These are phyloP conservation scores for Phytophthora ramorum DNA, from an alignment of 352 stramenopile genomes.

Conservation along the genomic window DNA sequence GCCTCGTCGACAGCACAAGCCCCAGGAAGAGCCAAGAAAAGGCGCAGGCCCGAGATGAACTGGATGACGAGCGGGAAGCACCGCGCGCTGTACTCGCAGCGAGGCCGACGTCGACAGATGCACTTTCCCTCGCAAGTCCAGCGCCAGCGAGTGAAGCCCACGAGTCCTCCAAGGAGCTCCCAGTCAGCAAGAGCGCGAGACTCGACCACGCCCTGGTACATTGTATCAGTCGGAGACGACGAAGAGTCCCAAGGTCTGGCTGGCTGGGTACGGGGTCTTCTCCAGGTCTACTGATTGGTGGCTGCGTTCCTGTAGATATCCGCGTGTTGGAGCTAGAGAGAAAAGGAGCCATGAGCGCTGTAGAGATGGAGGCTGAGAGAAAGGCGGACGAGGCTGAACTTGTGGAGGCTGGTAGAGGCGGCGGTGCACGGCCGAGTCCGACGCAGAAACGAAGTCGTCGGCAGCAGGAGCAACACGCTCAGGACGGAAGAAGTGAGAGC, in stretches of 20 bases:
- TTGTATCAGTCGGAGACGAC: conserved; percentile 46
- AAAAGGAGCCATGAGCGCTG: conserved; percentile 18
- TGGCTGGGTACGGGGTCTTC: not conserved
- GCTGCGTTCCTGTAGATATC: conserved; percentile 46
- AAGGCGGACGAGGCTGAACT: not conserved
- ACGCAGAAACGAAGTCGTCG: conserved; percentile 7
- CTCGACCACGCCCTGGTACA: conserved; percentile 61
- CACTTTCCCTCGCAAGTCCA: conserved; percentile 60
- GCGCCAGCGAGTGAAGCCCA: conserved; percentile 28
- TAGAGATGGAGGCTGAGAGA: not conserved
- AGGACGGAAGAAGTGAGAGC: conserved; percentile 12
- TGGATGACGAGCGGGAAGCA: conserved; percentile 75
- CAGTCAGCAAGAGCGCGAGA: conserved; percentile 19
- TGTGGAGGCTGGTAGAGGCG: not conserved
- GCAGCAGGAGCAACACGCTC: conserved; percentile 3
- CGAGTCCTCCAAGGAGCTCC: conserved; percentile 21
- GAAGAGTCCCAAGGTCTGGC: conserved; percentile 59
- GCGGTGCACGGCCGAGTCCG: conserved; percentile 2
- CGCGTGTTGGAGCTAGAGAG: conserved; percentile 58
- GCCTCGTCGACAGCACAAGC: conserved; percentile 7
- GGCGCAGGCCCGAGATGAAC: conserved; percentile 48
- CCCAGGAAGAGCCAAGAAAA: not conserved
- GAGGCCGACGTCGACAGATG: conserved; percentile 54
- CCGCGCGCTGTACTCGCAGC: conserved; percentile 57
- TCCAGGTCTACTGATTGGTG: conserved; percentile 3